Conservation (phyloP, 2,329 filamentous ascomycete genomes). For the Coniochaeta sp. region DNA sequence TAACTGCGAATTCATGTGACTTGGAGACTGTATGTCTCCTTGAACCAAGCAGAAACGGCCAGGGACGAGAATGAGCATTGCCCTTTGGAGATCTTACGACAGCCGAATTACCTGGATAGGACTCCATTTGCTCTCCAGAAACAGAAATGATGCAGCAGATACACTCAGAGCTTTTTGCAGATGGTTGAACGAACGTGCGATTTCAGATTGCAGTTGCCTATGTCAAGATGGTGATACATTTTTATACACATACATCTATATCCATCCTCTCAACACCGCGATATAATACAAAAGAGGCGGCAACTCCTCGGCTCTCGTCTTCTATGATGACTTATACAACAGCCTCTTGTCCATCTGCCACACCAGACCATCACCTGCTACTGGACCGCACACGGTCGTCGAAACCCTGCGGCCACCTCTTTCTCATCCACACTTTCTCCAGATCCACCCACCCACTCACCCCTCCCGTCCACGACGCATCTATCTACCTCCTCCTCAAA, state of each 20-base stretch:
- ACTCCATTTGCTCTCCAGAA: too few species aligned
- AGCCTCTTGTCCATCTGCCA: not conserved
- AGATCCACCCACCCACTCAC: not conserved
- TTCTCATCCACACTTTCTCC: too few species aligned
- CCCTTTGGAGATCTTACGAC: too few species aligned
- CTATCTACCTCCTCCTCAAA: slow-evolving; percentile 62
- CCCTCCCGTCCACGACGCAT: not conserved
- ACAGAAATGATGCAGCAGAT: too few species aligned
- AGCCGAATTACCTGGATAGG: too few species aligned
- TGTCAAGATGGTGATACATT: slow-evolving; percentile 1
- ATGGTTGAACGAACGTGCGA: too few species aligned
- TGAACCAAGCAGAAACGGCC: too few species aligned
- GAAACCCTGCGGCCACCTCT: too few species aligned
- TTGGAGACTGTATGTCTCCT: too few species aligned
- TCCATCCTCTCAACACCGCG: not conserved
- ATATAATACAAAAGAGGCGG: not conserved
- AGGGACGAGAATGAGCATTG: too few species aligned
- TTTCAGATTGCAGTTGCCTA: not conserved
- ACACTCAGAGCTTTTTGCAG: too few species aligned
- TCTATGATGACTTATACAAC: not conserved
- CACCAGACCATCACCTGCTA: too few species aligned
- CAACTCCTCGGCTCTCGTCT: not conserved
- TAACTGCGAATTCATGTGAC: not conserved
- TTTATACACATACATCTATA: slow-evolving; percentile 1
- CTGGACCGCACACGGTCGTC: not conserved